Percentiles rank a stretch among this genome's conserved stretches.
Conservation (phyloP, 1,139 yeast genomes). For the Kodamaea ohmeri region DNA sequence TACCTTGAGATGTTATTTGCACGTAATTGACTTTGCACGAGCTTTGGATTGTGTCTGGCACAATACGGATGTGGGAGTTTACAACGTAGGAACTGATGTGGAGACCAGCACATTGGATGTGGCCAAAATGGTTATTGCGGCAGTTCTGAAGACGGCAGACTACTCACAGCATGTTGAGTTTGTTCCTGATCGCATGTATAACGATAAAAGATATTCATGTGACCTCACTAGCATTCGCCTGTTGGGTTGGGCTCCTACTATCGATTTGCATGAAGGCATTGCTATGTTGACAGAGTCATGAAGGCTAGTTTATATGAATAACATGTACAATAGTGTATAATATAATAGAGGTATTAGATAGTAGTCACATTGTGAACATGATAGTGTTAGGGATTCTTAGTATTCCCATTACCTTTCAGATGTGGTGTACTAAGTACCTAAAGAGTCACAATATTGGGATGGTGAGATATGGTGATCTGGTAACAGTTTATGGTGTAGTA, state of each 20-base stretch:
- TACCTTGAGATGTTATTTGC: neutral
- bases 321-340: no score
- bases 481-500: no score
- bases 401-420: no score
- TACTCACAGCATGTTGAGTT: neutral
- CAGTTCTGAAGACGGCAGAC: neutral
- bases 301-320: no score
- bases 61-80: neutral
- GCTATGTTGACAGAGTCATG: neutral
- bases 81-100: constrained; percentile 2
- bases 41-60: constrained; percentile 6
- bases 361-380: no score
- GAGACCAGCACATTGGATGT: constrained; percentile 3
- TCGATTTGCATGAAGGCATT: neutral
- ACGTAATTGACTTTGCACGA: constrained; percentile 1
- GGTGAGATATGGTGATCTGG: no score
- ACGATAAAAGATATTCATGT: constrained; percentile 3
- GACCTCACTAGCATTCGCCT: neutral
- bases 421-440: no score
- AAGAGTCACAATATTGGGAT: no score
- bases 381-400: no score
- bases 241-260: constrained; percentile 2
- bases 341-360: no score
- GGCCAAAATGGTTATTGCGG: neutral
- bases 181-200: constrained; percentile 1